Conservation (phyloP, 2,329 filamentous ascomycete genomes). For the Fusarium lateritium region DNA sequence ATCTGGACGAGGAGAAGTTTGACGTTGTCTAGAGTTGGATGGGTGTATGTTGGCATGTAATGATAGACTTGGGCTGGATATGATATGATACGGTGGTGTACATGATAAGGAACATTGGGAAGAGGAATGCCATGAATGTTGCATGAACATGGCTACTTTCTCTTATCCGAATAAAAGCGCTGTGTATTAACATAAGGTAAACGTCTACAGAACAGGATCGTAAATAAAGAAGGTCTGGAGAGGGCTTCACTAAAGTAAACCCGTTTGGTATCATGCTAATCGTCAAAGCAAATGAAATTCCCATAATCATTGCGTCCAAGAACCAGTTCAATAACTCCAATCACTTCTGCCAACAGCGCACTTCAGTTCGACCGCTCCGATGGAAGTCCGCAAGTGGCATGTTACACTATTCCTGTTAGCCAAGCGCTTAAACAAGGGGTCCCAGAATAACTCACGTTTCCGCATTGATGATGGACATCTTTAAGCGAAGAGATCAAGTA, state of each 20-base stretch:
- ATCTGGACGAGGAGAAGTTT: conserved; percentile 53
- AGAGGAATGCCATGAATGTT: background rate
- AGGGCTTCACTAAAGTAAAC: background rate
- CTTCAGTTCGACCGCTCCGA: conserved; percentile 42
- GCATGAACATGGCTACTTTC: background rate
- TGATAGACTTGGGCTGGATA: conserved; percentile 19
- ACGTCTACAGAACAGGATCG: background rate
- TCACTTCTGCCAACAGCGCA: conserved; percentile 25
- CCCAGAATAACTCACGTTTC: conserved; percentile 28
- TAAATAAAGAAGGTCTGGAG: background rate
- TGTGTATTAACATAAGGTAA: background rate
- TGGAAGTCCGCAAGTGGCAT: conserved; percentile 43
- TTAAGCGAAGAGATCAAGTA: conserved; percentile 40
- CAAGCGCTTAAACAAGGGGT: background rate
- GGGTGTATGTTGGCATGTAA: conserved; percentile 13
- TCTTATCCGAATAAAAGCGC: background rate
- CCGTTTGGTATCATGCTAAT: conserved; percentile 21
- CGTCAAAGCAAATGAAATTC: conserved; percentile 1
- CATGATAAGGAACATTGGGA: conserved; percentile 2
- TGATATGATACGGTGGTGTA: conserved; percentile 2
- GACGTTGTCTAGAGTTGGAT: conserved; percentile 48
- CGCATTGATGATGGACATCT: conserved; percentile 44
- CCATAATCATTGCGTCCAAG: no score
- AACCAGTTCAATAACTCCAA: background rate
- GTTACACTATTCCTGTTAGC: conserved; percentile 32